Conservation (phyloP, 192 early-diverging fungal genomes). For the Entophlyctis luteolus region DNA sequence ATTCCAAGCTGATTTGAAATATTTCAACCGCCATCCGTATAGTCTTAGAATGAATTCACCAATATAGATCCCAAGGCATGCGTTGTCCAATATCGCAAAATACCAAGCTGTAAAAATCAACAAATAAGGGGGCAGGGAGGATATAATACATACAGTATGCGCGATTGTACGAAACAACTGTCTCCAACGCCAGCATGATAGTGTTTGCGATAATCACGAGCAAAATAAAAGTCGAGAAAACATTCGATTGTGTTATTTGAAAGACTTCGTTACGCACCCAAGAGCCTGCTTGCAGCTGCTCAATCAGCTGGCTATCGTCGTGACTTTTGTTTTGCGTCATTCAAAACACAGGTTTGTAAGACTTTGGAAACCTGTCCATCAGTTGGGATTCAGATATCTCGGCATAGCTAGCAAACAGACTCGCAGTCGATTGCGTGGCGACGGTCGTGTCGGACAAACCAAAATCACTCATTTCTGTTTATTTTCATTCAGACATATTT, state of each 20-base stretch:
- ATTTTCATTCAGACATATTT: no score
- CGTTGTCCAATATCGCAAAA: slow-evolving; percentile 24
- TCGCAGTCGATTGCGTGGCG: no score
- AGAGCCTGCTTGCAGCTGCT: neutral
- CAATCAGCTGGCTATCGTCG: slow-evolving; percentile 2
- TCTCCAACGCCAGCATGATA: slow-evolving; percentile 23
- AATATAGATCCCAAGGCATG: slow-evolving; percentile 40
- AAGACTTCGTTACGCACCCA: slow-evolving; percentile 13
- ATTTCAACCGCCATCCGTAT: slow-evolving; percentile 24
- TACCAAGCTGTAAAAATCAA: slow-evolving; percentile 25
- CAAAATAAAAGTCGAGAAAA: slow-evolving; percentile 19
- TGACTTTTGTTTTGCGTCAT: neutral
- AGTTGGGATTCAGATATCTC: no score
- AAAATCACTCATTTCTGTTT: no score
- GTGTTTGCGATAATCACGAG: slow-evolving; percentile 31
- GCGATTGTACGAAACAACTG: slow-evolving; percentile 5
- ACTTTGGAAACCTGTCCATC: no score
- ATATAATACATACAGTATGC: slow-evolving; percentile 22
- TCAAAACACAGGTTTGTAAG: no score
- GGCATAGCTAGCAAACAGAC: no score
- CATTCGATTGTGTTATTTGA: neutral
- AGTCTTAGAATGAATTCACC: slow-evolving; percentile 32
- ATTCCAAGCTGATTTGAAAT: slow-evolving; percentile 36
- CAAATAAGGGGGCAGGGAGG: neutral
- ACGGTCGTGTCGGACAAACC: no score